Evolutionary conservation across 495 filamentous ascomycete species (phyloP), one percentile per base, ranked within the genome.

Genomic region (Podospora fimiseda): DNA sequence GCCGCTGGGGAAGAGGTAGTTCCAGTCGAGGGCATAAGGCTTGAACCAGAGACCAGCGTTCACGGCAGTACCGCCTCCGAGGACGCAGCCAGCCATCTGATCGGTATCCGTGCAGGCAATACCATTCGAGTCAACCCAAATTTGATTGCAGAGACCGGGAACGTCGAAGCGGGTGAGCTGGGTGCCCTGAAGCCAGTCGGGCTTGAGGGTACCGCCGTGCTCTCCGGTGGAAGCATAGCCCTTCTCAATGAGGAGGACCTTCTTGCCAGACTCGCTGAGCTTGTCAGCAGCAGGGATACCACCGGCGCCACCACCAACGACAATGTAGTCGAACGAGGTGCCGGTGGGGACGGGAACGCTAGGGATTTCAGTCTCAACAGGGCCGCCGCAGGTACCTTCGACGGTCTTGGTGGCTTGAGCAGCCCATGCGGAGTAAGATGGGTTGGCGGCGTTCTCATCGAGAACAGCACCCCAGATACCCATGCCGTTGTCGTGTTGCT

Each of bases 1-100:
- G 22, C 83, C 86, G 39, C 69, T 42, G 4, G 87, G 87, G 71
- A 88, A 91, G 55, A 85, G 82, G 60, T 80, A 78, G 57, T 90
- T 80, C 73, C 85, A 91, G 65, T 90, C 87, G 15, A 74, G 68
- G 11, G 60, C 41, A 50, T 77, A 68, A 21, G 73, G 68, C 63
- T 65, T 61, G 43, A 72, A 79, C 73, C 73, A 79, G 23, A 79
- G 61, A 38, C 75, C 81, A 42, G 86, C 82, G 61, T 91, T 90
- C 56, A 89, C 74, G 15, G 85, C 85, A n/a, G 84, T 83, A 45
- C 85, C 85, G 56, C 87, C 87, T 27, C 87, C 87, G 30, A 92
- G 80, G 43, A 89, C 77, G 60, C 87, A 91, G 19, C 84, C 87
- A 41, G 84, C 85, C 80, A 86, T 87, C 58, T 84, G 82, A 48